A percentile compares a stretch with the other conserved stretches of the same genome.
Conservation (phyloP, 2,329 filamentous ascomycete species). For the Clarireedia hainanense region DNA sequence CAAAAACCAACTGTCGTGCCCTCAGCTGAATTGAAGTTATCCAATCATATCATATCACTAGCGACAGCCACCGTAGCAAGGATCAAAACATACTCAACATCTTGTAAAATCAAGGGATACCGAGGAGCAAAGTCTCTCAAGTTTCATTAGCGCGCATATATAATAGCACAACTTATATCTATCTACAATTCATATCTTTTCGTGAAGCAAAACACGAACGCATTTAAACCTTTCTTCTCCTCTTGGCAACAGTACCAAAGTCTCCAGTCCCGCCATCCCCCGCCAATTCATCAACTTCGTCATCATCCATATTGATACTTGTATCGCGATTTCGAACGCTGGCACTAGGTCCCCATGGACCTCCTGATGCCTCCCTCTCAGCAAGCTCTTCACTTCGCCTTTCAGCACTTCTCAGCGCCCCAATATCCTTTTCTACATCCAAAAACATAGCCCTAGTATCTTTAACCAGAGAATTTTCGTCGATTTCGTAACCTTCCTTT, state of each 20-base stretch:
- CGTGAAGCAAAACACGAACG: too few species aligned
- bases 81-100: too few species aligned
- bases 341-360: background rate
- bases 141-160: too few species aligned
- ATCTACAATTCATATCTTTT: too few species aligned
- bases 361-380: constrained; percentile 4
- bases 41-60: too few species aligned
- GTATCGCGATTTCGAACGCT: background rate
- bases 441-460: constrained; percentile 86
- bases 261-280: background rate
- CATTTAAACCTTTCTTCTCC: background rate
- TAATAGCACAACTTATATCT: too few species aligned
- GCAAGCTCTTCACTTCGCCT: constrained; percentile 22
- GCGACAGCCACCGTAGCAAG: too few species aligned
- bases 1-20: too few species aligned
- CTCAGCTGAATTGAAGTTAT: too few species aligned
- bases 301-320: background rate
- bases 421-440: constrained; percentile 58
- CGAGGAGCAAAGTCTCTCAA: too few species aligned
- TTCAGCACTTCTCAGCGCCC: constrained; percentile 25
- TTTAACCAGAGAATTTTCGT: constrained; percentile 80
- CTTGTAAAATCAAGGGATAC: too few species aligned
- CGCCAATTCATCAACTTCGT: constrained; percentile 3
- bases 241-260: background rate
- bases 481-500: constrained; percentile 51